phyloP scores from a whole-genome alignment of 164 flowering plant genomes.

The Berberis vulgaris region DNA sequence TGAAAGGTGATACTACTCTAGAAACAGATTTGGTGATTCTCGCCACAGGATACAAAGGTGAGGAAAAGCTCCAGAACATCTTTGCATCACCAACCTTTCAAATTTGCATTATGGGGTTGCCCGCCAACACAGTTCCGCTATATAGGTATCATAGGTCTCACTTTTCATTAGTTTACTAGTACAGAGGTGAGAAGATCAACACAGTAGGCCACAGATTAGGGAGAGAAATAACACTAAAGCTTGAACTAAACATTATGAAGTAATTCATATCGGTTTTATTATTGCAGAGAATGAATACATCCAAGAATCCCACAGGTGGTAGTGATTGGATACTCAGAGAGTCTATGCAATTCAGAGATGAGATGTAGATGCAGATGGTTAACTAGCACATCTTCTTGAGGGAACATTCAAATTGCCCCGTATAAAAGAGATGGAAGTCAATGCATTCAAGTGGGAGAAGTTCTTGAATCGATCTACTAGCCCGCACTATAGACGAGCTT shows the following conservation, averaged over 20 bases:
- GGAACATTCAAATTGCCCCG: slow-evolving; percentile 32
- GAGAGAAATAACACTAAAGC: no score
- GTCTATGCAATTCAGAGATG: slow-evolving; percentile 53
- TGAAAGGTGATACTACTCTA: slow-evolving; percentile 26
- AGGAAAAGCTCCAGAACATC: slow-evolving; percentile 38
- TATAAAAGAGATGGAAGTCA: slow-evolving; percentile 47
- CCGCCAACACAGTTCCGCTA: slow-evolving; percentile 27
- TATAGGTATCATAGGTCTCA: slow-evolving; percentile 33
- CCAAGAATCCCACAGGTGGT: no score
- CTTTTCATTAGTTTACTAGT: not conserved
- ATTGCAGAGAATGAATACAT: no score
- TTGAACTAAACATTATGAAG: no score
- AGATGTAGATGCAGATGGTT: slow-evolving; percentile 53
- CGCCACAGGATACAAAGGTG: slow-evolving; percentile 56
- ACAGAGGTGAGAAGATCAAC: no score
- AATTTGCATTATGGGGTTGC: slow-evolving; percentile 23
- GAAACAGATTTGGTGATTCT: slow-evolving; percentile 52
- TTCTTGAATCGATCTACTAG: slow-evolving; percentile 37
- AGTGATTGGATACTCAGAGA: no score
- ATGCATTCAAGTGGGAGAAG: slow-evolving; percentile 40
- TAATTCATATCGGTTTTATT: no score
- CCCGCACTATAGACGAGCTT: slow-evolving; percentile 29
- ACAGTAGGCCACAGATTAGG: no score
- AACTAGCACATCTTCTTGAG: slow-evolving; percentile 31
- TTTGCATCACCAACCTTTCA: slow-evolving; percentile 37